Percentiles rank a stretch among this genome's conserved stretches.
Conservation (phyloP, 192 early-diverging fungal species). For the Entomortierella chlamydospora region DNA sequence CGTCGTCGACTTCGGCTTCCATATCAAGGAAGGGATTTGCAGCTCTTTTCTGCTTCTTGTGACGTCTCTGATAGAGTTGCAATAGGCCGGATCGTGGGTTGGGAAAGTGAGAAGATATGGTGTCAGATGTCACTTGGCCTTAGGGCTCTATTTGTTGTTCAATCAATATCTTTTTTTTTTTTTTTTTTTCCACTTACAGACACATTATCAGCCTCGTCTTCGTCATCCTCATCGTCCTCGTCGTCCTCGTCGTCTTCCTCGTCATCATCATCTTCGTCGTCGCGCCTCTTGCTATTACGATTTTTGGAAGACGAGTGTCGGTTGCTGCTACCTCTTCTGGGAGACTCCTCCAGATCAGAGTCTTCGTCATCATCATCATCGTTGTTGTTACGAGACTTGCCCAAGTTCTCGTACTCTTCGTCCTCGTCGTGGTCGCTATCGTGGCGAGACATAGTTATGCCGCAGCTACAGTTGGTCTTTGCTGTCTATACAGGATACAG, state of each 20-base stretch:
- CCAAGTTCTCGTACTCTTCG: conserved; percentile 48
- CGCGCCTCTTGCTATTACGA: conserved; percentile 11
- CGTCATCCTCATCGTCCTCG: conserved; percentile 66
- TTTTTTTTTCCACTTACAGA: conserved; percentile 41
- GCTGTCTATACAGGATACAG: no score
- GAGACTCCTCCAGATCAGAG: conserved; percentile 40
- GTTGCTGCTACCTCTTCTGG: conserved; percentile 18
- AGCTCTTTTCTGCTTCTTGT: conserved; percentile 60
- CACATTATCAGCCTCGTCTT: conserved; percentile 62
- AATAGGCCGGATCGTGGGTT: no score
- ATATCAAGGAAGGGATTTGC: conserved; percentile 69
- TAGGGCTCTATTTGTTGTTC: no score
- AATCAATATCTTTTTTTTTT: background rate
- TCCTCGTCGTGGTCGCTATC: conserved; percentile 56
- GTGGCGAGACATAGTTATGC: conserved; percentile 38
- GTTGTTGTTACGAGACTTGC: conserved; percentile 23
- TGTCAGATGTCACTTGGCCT: no score
- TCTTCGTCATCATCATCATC: conserved; percentile 36
- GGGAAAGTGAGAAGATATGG: background rate
- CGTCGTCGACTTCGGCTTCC: conserved; percentile 79
- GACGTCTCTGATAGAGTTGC: conserved; percentile 16
- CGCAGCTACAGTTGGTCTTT: no score
- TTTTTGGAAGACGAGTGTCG: conserved; percentile 16
- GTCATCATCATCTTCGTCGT: conserved; percentile 52
- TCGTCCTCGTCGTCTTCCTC: conserved; percentile 59